These are phyloP conservation scores for Cladobotryum protrusum DNA, from an alignment of 2,329 filamentous ascomycete species.

Conservation along the genomic window DNA sequence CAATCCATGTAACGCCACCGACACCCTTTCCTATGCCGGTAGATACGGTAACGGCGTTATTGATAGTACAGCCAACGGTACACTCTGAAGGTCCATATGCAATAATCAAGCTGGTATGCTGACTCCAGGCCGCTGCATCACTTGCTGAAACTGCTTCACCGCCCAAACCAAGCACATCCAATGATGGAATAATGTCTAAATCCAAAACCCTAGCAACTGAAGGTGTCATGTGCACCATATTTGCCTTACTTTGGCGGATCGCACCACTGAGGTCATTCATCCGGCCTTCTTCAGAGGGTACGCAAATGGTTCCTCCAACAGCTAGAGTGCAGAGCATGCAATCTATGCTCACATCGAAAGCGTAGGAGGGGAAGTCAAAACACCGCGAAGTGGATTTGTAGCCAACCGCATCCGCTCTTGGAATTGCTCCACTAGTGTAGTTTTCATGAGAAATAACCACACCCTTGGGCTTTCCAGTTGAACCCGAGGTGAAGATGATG, in stretches of 20 bases:
- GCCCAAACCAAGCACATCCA: slow-evolving; percentile 43
- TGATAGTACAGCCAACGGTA: slow-evolving; percentile 46
- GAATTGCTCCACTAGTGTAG: slow-evolving; percentile 40
- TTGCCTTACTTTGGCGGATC: slow-evolving; percentile 37
- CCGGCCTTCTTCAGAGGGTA: slow-evolving; percentile 48
- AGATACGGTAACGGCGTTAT: slow-evolving; percentile 32
- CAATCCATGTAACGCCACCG: slow-evolving; percentile 45
- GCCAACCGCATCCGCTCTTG: slow-evolving; percentile 36
- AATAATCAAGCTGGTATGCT: slow-evolving; percentile 41
- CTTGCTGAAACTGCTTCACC: slow-evolving; percentile 48
- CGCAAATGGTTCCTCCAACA: slow-evolving; percentile 44
- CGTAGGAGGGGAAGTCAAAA: slow-evolving; percentile 46
- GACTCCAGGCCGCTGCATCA: slow-evolving; percentile 43
- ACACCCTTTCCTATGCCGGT: slow-evolving; percentile 44
- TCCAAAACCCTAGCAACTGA: slow-evolving; percentile 44
- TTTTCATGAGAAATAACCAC: slow-evolving; percentile 47
- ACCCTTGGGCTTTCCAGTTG: slow-evolving; percentile 58
- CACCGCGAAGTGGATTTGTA: slow-evolving; percentile 37
- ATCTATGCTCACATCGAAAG: slow-evolving; percentile 49
- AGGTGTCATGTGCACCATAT: slow-evolving; percentile 47
- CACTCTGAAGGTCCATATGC: slow-evolving; percentile 51
- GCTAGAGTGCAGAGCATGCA: slow-evolving; percentile 50
- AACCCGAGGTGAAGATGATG: slow-evolving; percentile 61
- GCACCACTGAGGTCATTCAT: slow-evolving; percentile 45
- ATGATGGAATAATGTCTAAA: slow-evolving; percentile 37